Percentiles rank a stretch among this genome's conserved stretches.
Evolutionary conservation across 768 basidiomycete genomes (phyloP).

Genomic region (Phlegmacium glaucopus): DNA sequence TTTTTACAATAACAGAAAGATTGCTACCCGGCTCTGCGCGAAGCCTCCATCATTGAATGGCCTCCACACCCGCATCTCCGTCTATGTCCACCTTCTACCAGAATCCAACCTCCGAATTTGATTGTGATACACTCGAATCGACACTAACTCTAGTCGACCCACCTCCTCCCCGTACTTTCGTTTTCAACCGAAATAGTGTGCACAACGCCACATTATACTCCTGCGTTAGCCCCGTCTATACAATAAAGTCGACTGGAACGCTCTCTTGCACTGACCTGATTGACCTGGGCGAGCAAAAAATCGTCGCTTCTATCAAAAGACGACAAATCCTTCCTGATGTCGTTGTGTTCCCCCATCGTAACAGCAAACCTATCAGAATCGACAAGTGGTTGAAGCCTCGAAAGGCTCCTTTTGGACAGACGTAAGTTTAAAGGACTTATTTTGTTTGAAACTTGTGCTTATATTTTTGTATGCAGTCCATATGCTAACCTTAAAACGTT

Average conservation of each 20-base stretch:
- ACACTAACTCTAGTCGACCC: constrained; percentile 15
- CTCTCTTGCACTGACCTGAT: constrained; percentile 12
- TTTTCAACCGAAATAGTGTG: constrained; percentile 16
- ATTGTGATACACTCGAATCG: constrained; percentile 4
- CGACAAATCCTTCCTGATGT: constrained; percentile 16
- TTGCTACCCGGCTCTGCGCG: not conserved
- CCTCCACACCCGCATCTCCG: not conserved
- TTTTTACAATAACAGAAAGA: too few relatives aligned
- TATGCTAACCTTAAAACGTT: constrained; percentile 5
- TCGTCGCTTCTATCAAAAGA: constrained; percentile 15
- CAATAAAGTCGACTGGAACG: constrained; percentile 9
- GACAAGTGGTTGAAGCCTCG: constrained; percentile 14
- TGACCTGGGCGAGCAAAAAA: constrained; percentile 8
- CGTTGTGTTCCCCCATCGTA: constrained; percentile 16
- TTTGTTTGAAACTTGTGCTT: not conserved
- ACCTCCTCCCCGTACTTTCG: constrained; percentile 7
- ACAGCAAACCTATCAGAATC: constrained; percentile 8
- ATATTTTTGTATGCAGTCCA: not conserved
- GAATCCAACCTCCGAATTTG: not conserved
- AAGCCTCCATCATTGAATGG: constrained; percentile 4
- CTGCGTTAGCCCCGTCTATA: constrained; percentile 8
- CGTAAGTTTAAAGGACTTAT: constrained; percentile 11
- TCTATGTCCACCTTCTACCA: not conserved
- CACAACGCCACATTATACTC: constrained; percentile 11
- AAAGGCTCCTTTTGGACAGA: constrained; percentile 2